Conservation (phyloP, 257 asterid species). For the Solanum bukasovii region DNA sequence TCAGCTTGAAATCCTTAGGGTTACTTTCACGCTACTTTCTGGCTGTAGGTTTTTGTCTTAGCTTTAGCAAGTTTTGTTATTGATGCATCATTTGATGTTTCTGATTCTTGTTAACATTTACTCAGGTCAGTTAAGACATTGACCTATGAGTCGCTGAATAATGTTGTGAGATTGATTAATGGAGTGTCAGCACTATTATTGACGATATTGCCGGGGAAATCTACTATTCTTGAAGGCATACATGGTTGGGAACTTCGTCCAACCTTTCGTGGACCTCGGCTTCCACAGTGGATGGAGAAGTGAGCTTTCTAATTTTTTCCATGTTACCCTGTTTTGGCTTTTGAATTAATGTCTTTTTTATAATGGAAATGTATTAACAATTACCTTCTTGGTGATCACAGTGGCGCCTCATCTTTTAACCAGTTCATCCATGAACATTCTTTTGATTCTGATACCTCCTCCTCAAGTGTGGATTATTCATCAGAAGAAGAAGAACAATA, state of each 20-base stretch:
- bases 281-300: slow-evolving; percentile 99
- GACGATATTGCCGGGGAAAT: slow-evolving; percentile 85
- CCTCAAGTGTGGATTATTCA: slow-evolving; percentile 57
- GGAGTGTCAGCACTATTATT: slow-evolving; percentile 82
- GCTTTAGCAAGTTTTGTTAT: neutral
- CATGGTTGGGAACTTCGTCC: slow-evolving; percentile 99
- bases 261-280: slow-evolving; percentile 87
- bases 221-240: slow-evolving; percentile 91
- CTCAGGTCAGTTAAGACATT: slow-evolving; percentile 89
- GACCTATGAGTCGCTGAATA: slow-evolving; percentile 82
- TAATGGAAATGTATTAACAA: neutral
- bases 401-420: slow-evolving; percentile 96
- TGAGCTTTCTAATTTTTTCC: slow-evolving; percentile 23
- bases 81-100: neutral
- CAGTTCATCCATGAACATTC: slow-evolving; percentile 81
- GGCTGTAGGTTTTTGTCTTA: neutral
- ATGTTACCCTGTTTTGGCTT: neutral
- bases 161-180: slow-evolving; percentile 83
- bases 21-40: neutral
- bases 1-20: neutral
- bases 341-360: neutral
- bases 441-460: slow-evolving; percentile 71
- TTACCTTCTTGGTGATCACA: slow-evolving; percentile 26
- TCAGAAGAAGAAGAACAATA: slow-evolving; percentile 54
- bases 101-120: neutral